Base-by-base conservation (phyloP, 1,139 yeast species). In the Kluyveromyces sp. region DNA sequence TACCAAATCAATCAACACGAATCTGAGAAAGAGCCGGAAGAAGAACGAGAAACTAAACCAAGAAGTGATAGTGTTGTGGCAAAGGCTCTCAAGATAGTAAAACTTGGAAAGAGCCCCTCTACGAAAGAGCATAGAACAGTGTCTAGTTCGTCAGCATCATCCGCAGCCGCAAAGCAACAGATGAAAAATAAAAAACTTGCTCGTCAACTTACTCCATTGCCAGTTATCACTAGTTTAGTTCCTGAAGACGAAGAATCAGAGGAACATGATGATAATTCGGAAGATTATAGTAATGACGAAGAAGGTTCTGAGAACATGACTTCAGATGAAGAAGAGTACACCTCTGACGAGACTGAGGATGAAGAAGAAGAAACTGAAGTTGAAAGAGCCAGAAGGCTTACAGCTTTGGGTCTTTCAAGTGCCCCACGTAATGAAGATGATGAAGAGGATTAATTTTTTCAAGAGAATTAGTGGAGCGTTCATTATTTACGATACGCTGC, bases 351-450 rank as follows among this genome's bases (percentile, higher is more conserved):
- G 4, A 57, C 52, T 7, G 61, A 53, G 33, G 67, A 60, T n/a
- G 72, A 70, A 25, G 62, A 58, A 31, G 49, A 56, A 7, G 94
- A 85, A 58, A 81, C 90, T 0, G 83, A 72, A 34, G 79, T 81
- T 28, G 97, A 89, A 61, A 77, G 79, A 52, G 73, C 73, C 41
- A 77, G 96, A 59, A 77, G 97, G 54, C 67, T 87, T 52, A 90
- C 92, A 3, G 96, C 96, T 1, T 73, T 89, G 53, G 95, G 95
- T 7, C 67, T 75, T 30, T 66, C 69, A 3, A 64, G 70, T 3
- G 66, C 63, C 8, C 68, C 82, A 46, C 66, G 75, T 45, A 73
- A 68, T 43, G 74, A 70, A 28, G 78, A 78, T 55, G 88, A 81
- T 55, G 87, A 81, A 55, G 84, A 79, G 51, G 77, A 71, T 39